Conservation (phyloP, 2,329 filamentous ascomycete species). For the Paramyrothecium sp. region DNA sequence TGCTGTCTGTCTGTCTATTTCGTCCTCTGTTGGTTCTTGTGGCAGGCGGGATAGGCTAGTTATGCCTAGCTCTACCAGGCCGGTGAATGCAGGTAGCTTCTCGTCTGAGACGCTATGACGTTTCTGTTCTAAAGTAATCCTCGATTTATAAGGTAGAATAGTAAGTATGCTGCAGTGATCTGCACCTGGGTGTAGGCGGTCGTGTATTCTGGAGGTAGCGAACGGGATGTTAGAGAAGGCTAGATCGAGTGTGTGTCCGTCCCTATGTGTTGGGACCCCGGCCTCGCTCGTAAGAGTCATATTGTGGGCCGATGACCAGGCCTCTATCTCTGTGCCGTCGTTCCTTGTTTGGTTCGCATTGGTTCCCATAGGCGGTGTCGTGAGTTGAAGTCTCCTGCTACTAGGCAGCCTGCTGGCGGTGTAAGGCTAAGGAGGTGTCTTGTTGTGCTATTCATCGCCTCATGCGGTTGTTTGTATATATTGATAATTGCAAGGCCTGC, state of each 20-base stretch:
- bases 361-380: conserved; percentile 12
- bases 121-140: conserved; percentile 1
- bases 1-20: conserved; percentile 10
- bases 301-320: conserved; percentile 7
- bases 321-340: conserved; percentile 9
- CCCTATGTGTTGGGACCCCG: conserved; percentile 12
- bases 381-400: conserved; percentile 16
- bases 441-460: no score
- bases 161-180: conserved; percentile 13
- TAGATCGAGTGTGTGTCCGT: conserved; percentile 14
- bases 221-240: conserved; percentile 11
- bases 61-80: no score
- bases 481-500: no score
- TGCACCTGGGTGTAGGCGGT: conserved; percentile 12
- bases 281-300: conserved; percentile 9
- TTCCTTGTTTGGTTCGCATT: conserved; percentile 3
- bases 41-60: no score
- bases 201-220: conserved; percentile 8
- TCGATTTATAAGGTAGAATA: conserved; percentile 4
- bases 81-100: no score
- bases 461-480: no score
- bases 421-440: background rate
- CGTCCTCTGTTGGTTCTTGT: no score
- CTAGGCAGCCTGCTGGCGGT: conserved; percentile 3
- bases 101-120: conserved; percentile 11